Conservation (phyloP, 257 asterid genomes). For the Parsonsia alboflavescens region DNA sequence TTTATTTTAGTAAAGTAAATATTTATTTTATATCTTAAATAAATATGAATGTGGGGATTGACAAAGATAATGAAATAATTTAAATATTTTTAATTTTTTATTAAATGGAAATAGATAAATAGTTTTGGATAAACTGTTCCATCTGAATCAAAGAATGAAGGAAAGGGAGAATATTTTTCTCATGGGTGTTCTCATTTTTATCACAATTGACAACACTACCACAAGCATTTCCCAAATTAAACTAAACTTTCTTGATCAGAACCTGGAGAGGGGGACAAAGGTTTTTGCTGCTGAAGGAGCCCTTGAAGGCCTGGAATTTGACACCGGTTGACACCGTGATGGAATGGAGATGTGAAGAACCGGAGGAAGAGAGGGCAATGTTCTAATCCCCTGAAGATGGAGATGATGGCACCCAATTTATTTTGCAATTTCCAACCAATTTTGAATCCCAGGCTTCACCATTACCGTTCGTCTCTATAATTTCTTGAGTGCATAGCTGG, state of each 20-base stretch:
- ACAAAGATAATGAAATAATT: no score
- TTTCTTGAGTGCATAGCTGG: constrained; percentile 10
- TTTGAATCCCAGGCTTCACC: constrained; percentile 7
- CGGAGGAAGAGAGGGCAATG: constrained; percentile 6
- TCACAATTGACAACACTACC: background rate
- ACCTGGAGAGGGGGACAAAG: constrained; percentile 21
- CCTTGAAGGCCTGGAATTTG: constrained; percentile 29
- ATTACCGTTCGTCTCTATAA: background rate
- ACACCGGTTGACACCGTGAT: constrained; percentile 1
- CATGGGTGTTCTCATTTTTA: constrained; percentile 8
- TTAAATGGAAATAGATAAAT: no score
- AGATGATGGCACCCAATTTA: background rate
- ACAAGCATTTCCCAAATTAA: background rate
- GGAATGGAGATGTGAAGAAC: constrained; percentile 23
- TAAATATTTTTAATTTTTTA: no score
- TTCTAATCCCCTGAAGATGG: background rate
- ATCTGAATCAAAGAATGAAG: background rate
- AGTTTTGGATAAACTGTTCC: background rate
- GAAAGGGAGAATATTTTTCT: background rate
- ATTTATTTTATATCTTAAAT: no score
- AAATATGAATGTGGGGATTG: no score
- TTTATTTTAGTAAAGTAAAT: no score
- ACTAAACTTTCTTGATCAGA: constrained; percentile 22
- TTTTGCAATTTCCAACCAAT: constrained; percentile 10
- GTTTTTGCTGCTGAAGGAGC: constrained; percentile 21